Evolutionary conservation across 148 eudicot species (phyloP), one percentile per base, ranked within the genome.

Genomic region (Limonium bicolor): DNA sequence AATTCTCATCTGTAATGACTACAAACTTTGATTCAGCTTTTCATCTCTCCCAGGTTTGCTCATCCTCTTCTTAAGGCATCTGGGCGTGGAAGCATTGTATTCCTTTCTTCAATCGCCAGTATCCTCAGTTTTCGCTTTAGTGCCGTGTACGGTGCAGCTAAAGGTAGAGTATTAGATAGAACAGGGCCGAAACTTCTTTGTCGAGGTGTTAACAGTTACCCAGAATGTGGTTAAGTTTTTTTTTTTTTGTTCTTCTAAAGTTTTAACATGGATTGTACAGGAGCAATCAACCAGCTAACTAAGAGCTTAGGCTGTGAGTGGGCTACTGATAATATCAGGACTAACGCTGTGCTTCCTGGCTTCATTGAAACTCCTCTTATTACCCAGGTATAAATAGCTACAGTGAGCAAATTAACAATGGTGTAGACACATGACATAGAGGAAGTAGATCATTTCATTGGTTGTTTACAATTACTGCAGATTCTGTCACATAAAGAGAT

Each of bases 241-340:
- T 56, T 30, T 33, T n/a, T n/a, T n/a, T n/a, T n/a, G n/a, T n/a
- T n/a, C n/a, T n/a, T n/a, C n/a, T n/a, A n/a, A n/a, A n/a, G n/a
- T n/a, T n/a, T n/a, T n/a, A n/a, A n/a, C n/a, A n/a, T n/a, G n/a
- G n/a, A n/a, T n/a, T n/a, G n/a, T n/a, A n/a, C 30, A 62, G 56
- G 51, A 33, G 61, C 61, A 15, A 28, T 55, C 32, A 62, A 55
- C 34, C 68, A 63, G 27, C 36, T 63, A 15, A 55, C 62, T 6
- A 63, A 20, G 36, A 30, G 46, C 34, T 55, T 73, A 54, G 80
- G 76, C 17, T 77, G 80, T 59, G 80, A 73, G 29, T 77, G 80
- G 80, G 85, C 80, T 12, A 67, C 67, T 50, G 85, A 77, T 46
- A 66, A 66, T 59, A 77, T 77, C 60, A 57, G 77, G 47, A 36